Evolutionary conservation across 345 rosid genomes (phyloP).

Genomic region (Iberis pinnata): DNA sequence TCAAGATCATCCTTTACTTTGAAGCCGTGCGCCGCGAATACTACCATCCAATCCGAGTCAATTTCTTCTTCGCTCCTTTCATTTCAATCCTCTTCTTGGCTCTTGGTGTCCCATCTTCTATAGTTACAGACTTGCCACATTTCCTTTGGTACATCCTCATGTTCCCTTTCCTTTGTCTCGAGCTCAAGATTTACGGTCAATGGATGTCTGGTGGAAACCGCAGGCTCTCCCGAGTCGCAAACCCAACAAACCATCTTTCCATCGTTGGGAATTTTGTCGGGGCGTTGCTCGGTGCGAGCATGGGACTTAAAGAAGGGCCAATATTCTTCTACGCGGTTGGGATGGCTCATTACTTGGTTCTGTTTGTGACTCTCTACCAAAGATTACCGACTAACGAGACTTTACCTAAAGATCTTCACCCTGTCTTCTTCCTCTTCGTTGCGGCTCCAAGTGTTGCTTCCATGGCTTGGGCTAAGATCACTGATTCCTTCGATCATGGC

Average conservation of each 20-base stretch:
- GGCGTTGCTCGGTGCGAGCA: conserved; percentile 66
- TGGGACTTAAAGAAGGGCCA: conserved; percentile 84
- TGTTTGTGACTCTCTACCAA: conserved; percentile 83
- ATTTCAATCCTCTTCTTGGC: conserved; percentile 67
- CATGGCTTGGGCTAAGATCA: conserved; percentile 75
- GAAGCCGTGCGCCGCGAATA: conserved; percentile 83
- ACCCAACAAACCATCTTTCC: conserved; percentile 76
- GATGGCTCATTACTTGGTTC: conserved; percentile 65
- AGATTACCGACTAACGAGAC: conserved; percentile 78
- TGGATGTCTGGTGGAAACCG: conserved; percentile 93
- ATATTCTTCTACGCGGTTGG: conserved; percentile 78
- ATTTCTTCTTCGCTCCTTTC: conserved; percentile 91
- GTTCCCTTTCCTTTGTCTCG: conserved; percentile 62
- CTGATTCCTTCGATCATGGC: conserved; percentile 68
- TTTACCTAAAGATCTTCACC: conserved; percentile 79
- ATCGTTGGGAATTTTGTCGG: conserved; percentile 82
- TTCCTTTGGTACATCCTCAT: conserved; percentile 69
- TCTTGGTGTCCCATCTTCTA: conserved; percentile 55
- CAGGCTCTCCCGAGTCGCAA: conserved; percentile 73
- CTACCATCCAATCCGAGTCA: conserved; percentile 76
- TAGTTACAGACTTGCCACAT: conserved; percentile 32
- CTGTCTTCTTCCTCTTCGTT: conserved; percentile 75
- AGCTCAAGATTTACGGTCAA: conserved; percentile 79
- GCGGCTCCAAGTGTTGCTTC: conserved; percentile 87
- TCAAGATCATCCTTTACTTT: conserved; percentile 53